Evolutionary conservation across 1,284 basidiomycete genomes (phyloP).

Genomic region (Cryptococcus hybrid): DNA sequence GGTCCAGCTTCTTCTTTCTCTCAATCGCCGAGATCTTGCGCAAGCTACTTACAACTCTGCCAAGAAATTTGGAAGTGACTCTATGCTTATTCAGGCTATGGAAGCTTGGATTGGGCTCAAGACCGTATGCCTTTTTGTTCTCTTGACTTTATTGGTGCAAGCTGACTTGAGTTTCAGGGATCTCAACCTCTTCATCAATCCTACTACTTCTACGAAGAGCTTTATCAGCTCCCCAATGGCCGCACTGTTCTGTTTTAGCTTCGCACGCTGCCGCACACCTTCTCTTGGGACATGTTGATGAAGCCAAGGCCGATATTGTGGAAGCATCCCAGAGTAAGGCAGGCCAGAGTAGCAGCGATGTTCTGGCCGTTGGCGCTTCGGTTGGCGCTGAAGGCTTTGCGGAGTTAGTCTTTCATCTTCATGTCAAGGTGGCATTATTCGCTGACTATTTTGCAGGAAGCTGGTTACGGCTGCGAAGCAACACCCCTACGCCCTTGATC

Average conservation of each 20-base stretch:
- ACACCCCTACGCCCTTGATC: conserved; percentile 43
- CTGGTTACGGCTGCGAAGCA: conserved; percentile 26
- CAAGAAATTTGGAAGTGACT: conserved; percentile 83
- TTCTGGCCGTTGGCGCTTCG: conserved; percentile 68
- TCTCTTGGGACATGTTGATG: conserved; percentile 72
- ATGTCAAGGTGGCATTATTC: neutral
- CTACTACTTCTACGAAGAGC: conserved; percentile 88
- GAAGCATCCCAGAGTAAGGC: conserved; percentile 64
- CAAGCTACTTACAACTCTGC: conserved; percentile 76
- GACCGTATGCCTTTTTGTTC: conserved; percentile 58
- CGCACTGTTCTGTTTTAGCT: conserved; percentile 67
- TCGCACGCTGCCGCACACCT: conserved; percentile 81
- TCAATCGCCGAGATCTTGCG: conserved; percentile 81
- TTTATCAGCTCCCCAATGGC: conserved; percentile 80
- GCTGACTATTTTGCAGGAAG: conserved; percentile 54
- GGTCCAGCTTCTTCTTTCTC: conserved; percentile 79
- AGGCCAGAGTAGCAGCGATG: conserved; percentile 60
- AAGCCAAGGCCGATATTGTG: conserved; percentile 78
- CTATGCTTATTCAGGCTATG: conserved; percentile 81
- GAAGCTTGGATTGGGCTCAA: conserved; percentile 83
- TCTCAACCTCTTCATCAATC: conserved; percentile 55
- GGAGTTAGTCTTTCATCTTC: conserved; percentile 57
- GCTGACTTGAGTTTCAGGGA: conserved; percentile 49
- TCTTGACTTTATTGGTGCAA: neutral
- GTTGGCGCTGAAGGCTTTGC: conserved; percentile 60